These are phyloP conservation scores for Pachyrhizus erosus DNA, from an alignment of 306 rosid genomes.

Conservation along the genomic window DNA sequence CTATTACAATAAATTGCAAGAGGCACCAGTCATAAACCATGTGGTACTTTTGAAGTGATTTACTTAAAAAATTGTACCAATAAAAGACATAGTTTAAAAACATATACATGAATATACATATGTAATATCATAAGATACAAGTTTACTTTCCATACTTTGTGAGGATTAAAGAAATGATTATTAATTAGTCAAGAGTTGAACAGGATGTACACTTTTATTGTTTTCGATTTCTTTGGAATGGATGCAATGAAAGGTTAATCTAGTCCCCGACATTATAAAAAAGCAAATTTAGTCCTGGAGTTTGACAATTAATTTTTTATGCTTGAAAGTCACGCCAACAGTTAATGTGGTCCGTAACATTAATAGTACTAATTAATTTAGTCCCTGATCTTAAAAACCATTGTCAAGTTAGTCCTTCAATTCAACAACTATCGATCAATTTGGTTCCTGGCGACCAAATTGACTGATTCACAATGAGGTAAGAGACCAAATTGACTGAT, in stretches of 20 bases:
- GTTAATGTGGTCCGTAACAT: background rate
- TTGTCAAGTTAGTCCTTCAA: background rate
- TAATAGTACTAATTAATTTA: background rate
- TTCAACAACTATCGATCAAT: background rate
- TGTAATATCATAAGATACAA: background rate
- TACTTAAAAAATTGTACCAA: background rate
- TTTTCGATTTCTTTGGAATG: background rate
- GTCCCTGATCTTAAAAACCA: background rate
- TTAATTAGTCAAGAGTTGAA: background rate
- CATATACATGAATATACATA: background rate
- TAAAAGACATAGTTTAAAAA: background rate
- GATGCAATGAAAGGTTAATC: background rate
- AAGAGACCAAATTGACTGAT: background rate
- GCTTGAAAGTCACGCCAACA: too few species aligned
- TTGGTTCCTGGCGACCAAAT: background rate
- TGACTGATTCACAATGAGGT: background rate
- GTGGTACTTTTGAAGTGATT: slow-evolving; percentile 1
- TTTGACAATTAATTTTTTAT: too few species aligned
- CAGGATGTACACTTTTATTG: background rate
- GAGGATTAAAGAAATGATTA: background rate
- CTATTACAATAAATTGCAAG: background rate
- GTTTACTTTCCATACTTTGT: slow-evolving; percentile 1
- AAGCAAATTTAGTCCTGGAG: background rate
- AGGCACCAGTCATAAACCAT: background rate
- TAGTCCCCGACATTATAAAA: background rate